phyloP scores from a whole-genome alignment of 176 grass and related monocot genomes.

The Olyra latifolia region DNA sequence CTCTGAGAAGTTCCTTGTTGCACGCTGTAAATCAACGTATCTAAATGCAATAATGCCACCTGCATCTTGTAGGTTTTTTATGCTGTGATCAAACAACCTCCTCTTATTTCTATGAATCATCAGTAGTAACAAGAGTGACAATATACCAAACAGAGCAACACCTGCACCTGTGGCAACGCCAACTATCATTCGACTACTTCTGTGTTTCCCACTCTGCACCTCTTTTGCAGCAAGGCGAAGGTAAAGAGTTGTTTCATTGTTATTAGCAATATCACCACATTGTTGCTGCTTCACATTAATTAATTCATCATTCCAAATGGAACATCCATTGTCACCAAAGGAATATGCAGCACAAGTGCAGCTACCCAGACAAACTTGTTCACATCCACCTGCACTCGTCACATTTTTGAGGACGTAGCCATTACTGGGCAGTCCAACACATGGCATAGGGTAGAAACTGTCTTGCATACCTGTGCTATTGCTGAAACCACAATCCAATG shows the following conservation, averaged over 20 bases:
- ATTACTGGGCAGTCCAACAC: neutral
- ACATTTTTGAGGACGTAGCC: neutral
- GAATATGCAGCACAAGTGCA: conserved; percentile 14
- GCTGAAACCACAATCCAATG: neutral
- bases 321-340: neutral
- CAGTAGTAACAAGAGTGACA: neutral
- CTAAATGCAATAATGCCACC: conserved; percentile 34
- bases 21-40: conserved; percentile 37
- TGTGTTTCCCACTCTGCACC: neutral
- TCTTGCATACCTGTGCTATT: neutral
- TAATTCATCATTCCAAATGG: conserved; percentile 1
- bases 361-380: neutral
- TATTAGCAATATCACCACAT: neutral
- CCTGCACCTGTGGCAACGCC: neutral
- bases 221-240: neutral
- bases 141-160: neutral
- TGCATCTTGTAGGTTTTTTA: conserved; percentile 26
- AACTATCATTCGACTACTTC: neutral
- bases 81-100: neutral
- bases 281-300: conserved; percentile 2
- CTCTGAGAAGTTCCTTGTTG: conserved; percentile 57
- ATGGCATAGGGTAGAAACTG: neutral
- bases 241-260: neutral
- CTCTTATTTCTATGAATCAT: conserved; percentile 11
- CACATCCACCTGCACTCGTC: neutral